Evolutionary conservation across 1,139 yeast genomes (phyloP).

Genomic region (Magnusiomyces fungicola): DNA sequence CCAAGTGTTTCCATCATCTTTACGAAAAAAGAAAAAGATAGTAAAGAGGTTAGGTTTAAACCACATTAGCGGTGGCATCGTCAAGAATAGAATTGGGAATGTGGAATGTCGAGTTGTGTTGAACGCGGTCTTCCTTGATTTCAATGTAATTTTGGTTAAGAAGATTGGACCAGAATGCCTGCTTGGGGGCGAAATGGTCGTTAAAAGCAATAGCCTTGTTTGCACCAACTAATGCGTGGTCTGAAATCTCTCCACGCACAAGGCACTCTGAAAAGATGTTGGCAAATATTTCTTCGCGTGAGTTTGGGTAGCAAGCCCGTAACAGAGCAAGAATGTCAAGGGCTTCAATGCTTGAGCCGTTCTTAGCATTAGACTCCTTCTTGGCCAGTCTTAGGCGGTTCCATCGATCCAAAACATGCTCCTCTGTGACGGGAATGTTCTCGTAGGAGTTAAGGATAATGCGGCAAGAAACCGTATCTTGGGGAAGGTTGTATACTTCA

Average conservation of each 20-base stretch:
- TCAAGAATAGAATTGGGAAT: conserved; percentile 6
- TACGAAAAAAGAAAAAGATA: neutral
- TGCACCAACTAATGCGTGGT: conserved; percentile 6
- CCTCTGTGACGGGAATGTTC: conserved; percentile 48
- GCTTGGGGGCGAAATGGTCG: conserved; percentile 8
- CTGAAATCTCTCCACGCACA: conserved; percentile 6
- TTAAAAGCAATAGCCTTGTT: conserved; percentile 9
- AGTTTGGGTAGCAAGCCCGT: conserved; percentile 24
- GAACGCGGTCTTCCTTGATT: conserved; percentile 7
- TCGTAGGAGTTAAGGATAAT: conserved; percentile 72
- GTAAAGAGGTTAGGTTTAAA: neutral
- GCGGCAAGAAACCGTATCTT: conserved; percentile 68
- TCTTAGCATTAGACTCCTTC: conserved; percentile 56
- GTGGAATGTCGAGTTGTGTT: conserved; percentile 5
- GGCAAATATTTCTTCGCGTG: conserved; percentile 13
- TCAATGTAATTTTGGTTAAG: conserved; percentile 14
- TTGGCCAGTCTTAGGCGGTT: conserved; percentile 8
- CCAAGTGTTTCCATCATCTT: neutral
- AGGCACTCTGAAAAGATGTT: conserved; percentile 12
- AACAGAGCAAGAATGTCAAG: conserved; percentile 82
- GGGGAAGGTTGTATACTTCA: conserved; percentile 48
- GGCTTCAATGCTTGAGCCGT: conserved; percentile 55
- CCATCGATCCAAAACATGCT: conserved; percentile 40
- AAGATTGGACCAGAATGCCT: conserved; percentile 9
- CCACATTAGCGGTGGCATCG: neutral